Evolutionary conservation across 192 early-diverging fungal genomes (phyloP).

Genomic region (Backusella morwellensis): DNA sequence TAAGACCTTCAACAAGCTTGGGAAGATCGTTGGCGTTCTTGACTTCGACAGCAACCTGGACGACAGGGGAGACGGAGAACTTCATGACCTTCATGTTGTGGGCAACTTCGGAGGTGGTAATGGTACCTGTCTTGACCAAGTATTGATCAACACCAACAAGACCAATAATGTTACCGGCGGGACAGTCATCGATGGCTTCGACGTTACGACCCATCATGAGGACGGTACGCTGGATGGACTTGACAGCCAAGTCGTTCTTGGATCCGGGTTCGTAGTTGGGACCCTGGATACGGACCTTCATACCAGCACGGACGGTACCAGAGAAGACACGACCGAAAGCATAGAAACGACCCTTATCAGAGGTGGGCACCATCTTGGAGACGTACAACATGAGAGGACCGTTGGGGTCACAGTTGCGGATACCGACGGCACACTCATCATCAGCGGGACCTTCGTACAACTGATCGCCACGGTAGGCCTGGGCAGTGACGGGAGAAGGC

Average conservation of each 20-base stretch:
- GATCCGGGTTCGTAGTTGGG: conserved; percentile 87
- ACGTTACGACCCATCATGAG: conserved; percentile 99
- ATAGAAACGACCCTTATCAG: conserved; percentile 99
- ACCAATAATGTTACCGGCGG: conserved; percentile 98
- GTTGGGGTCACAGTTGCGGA: conserved; percentile 85
- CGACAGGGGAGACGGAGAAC: conserved; percentile 98
- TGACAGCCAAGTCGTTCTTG: conserved; percentile 93
- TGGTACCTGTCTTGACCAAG: conserved; percentile 98
- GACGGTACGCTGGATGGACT: conserved; percentile 97
- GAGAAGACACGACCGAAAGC: conserved; percentile 99
- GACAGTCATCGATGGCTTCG: conserved; percentile 98
- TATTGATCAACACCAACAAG: conserved; percentile 96
- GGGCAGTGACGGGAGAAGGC: conserved; percentile 2
- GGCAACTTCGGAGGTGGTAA: conserved; percentile 90
- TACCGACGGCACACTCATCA: conserved; percentile 90
- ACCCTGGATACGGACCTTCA: conserved; percentile 99
- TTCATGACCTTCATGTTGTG: conserved; percentile 99
- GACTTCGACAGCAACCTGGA: conserved; percentile 91
- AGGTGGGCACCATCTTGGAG: conserved; percentile 99
- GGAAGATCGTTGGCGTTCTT: conserved; percentile 98
- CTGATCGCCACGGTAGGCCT: too few species aligned
- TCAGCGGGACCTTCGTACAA: conserved; percentile 92
- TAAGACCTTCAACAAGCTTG: conserved; percentile 98
- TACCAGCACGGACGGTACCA: conserved; percentile 93
- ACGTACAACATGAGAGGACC: conserved; percentile 99